Conservation (phyloP, 805 yeast genomes). For the Candida odintsovae region DNA sequence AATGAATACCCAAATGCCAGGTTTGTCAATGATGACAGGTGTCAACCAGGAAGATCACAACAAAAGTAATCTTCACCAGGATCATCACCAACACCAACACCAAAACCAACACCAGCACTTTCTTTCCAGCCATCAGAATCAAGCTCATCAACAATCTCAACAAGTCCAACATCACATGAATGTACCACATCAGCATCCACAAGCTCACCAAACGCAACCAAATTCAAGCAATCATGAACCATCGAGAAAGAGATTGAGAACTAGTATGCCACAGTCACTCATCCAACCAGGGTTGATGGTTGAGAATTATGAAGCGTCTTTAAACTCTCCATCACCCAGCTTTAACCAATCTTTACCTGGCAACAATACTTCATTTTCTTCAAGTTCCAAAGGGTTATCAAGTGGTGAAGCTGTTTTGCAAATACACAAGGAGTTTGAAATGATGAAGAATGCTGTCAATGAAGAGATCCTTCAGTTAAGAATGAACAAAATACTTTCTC, state of each 20-base stretch:
- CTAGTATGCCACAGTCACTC: conserved; percentile 5
- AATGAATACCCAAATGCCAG: background rate
- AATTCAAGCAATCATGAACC: background rate
- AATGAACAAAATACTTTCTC: conserved; percentile 10
- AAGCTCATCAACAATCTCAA: conserved; percentile 1
- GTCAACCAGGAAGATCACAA: background rate
- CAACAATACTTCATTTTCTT: background rate
- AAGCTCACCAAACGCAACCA: background rate
- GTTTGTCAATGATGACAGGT: background rate
- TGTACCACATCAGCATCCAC: background rate
- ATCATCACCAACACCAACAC: conserved; percentile 8
- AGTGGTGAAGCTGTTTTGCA: conserved; percentile 19
- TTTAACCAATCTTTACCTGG: background rate
- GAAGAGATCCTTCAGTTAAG: conserved; percentile 18
- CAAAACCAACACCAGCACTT: conserved; percentile 9
- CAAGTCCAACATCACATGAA: conserved; percentile 3
- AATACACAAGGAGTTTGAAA: conserved; percentile 18
- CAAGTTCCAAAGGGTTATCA: background rate
- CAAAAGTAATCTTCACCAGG: background rate
- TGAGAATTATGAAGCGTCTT: conserved; percentile 3
- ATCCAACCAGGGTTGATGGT: conserved; percentile 8
- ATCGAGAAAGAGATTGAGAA: conserved; percentile 1
- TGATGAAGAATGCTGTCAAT: conserved; percentile 16
- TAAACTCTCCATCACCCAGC: background rate
- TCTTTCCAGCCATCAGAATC: conserved; percentile 3